phyloP scores from a whole-genome alignment of 1,284 basidiomycete genomes.

The Thelephora terrestris region DNA sequence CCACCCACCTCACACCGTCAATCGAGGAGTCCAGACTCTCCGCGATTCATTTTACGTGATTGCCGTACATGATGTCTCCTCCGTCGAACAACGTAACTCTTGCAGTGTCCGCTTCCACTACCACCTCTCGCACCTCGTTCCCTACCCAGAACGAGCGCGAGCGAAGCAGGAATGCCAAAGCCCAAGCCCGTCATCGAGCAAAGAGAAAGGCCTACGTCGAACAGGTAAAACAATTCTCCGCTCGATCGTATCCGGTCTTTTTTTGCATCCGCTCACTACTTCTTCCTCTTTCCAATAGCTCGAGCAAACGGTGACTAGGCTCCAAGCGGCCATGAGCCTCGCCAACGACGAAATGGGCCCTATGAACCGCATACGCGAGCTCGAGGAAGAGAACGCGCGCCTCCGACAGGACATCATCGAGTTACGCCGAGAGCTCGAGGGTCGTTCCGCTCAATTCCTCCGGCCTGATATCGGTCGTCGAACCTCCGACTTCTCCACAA shows the following conservation, averaged over 20 bases:
- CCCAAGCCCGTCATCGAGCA: conserved; percentile 83
- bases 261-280: neutral
- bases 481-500: conserved; percentile 8
- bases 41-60: conserved; percentile 10
- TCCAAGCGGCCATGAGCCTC: conserved; percentile 61
- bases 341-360: conserved; percentile 65
- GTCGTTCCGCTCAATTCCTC: conserved; percentile 16
- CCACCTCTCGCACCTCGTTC: conserved; percentile 12
- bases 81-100: conserved; percentile 1
- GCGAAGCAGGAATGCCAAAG: conserved; percentile 51
- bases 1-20: conserved; percentile 26
- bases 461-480: conserved; percentile 20
- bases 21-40: conserved; percentile 17
- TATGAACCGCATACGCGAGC: conserved; percentile 58
- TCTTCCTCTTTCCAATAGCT: conserved; percentile 33
- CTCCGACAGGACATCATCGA: conserved; percentile 63
- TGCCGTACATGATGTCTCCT: conserved; percentile 6
- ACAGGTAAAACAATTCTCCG: conserved; percentile 41
- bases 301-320: conserved; percentile 71
- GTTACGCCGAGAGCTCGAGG: conserved; percentile 45
- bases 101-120: conserved; percentile 3
- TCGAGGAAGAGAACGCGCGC: conserved; percentile 63
- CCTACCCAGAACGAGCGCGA: conserved; percentile 70
- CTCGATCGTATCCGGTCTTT: neutral
- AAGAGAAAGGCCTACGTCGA: conserved; percentile 92